Conservation (phyloP, 805 yeast species). For the Priceomyces fermenticarens region DNA sequence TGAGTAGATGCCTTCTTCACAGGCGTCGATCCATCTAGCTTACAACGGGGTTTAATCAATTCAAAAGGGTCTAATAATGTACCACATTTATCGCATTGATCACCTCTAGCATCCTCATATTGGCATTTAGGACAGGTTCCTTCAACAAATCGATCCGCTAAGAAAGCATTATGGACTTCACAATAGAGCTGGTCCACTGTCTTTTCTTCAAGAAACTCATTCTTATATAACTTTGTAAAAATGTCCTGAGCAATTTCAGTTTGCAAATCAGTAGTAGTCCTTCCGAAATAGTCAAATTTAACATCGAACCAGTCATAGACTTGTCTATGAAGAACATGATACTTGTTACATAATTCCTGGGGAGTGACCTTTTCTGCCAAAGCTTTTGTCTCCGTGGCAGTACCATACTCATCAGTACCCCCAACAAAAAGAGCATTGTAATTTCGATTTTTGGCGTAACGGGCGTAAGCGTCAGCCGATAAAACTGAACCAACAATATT, state of each 20-base stretch:
- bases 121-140: slow-evolving; percentile 96
- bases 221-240: slow-evolving; percentile 70
- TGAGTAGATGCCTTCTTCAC: slow-evolving; percentile 79
- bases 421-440: slow-evolving; percentile 83
- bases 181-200: slow-evolving; percentile 89
- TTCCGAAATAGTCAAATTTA: slow-evolving; percentile 91
- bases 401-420: slow-evolving; percentile 99
- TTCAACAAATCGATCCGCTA: slow-evolving; percentile 96
- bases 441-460: slow-evolving; percentile 86
- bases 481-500: slow-evolving; percentile 94
- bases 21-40: slow-evolving; percentile 82
- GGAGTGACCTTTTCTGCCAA: slow-evolving; percentile 91
- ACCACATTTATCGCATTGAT: slow-evolving; percentile 98
- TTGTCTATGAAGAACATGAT: slow-evolving; percentile 78
- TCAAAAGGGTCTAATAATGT: slow-evolving; percentile 85
- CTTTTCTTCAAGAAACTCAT: slow-evolving; percentile 81
- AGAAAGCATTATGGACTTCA: slow-evolving; percentile 81
- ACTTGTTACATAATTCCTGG: slow-evolving; percentile 84
- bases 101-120: slow-evolving; percentile 98
- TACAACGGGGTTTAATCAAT: slow-evolving; percentile 92
- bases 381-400: slow-evolving; percentile 99
- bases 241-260: slow-evolving; percentile 96
- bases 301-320: slow-evolving; percentile 97
- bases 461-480: slow-evolving; percentile 89
- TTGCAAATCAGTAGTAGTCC: slow-evolving; percentile 90